Percentiles rank a stretch among this genome's conserved stretches.
These are phyloP conservation scores for Rehmannia glutinosa DNA, from an alignment of 257 asterid species.

Conservation along the genomic window DNA sequence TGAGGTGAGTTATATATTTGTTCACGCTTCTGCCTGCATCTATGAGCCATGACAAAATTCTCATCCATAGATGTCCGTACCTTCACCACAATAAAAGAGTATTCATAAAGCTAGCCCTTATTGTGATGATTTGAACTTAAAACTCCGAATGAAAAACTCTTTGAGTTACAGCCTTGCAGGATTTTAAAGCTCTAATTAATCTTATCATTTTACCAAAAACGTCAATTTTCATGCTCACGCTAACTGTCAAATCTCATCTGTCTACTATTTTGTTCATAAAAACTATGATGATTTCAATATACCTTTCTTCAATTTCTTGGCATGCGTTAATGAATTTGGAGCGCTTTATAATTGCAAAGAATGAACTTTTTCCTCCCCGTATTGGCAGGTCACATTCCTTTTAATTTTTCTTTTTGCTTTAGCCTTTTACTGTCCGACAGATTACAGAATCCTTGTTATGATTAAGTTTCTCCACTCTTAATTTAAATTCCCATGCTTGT, in stretches of 20 bases:
- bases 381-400: conserved; percentile 24
- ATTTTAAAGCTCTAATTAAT: too few species aligned
- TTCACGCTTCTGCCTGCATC: too few species aligned
- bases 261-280: background rate
- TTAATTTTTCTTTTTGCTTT: background rate
- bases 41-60: too few species aligned
- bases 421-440: background rate
- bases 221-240: background rate
- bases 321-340: conserved; percentile 35
- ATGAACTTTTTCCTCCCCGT: background rate
- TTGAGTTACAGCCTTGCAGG: too few species aligned
- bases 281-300: conserved; percentile 10
- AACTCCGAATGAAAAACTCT: too few species aligned
- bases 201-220: background rate
- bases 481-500: conserved; percentile 21
- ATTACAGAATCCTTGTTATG: conserved; percentile 23
- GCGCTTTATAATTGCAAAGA: conserved; percentile 17
- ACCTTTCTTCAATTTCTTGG: conserved; percentile 2
- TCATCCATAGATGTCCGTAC: too few species aligned
- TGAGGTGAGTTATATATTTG: too few species aligned
- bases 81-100: too few species aligned
- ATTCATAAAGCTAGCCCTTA: too few species aligned
- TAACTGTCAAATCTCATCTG: too few species aligned
- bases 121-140: too few species aligned
- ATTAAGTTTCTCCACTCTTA: background rate